Percentiles rank a stretch among this genome's conserved stretches.
Conservation (phyloP, 2,329 filamentous ascomycete species). For the Dactylellina leptospora region DNA sequence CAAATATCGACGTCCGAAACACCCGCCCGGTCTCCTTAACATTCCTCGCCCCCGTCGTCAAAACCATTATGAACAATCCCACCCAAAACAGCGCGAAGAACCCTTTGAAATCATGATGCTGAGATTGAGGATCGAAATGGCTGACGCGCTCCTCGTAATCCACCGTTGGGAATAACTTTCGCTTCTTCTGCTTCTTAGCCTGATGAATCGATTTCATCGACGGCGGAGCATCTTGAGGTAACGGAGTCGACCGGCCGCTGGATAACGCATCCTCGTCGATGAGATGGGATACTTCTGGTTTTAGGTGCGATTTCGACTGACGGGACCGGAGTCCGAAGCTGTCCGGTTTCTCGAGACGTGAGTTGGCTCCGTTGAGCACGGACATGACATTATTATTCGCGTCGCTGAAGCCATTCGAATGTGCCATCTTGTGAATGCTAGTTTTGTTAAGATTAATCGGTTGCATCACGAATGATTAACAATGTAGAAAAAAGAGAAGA, state of each 20-base stretch:
- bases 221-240: conserved; percentile 89
- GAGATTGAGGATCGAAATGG: conserved; percentile 91
- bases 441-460: too few relatives aligned
- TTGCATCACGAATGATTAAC: too few relatives aligned
- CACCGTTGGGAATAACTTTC: conserved; percentile 89
- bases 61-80: conserved; percentile 92
- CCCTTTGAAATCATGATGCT: conserved; percentile 92
- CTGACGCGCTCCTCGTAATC: conserved; percentile 90
- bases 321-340: conserved; percentile 32
- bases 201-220: conserved; percentile 86
- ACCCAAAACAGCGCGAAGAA: conserved; percentile 99
- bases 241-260: conserved; percentile 72
- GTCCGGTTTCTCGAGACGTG: conserved; percentile 8
- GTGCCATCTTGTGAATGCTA: conserved; percentile 32
- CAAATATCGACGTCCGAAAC: conserved; percentile 85
- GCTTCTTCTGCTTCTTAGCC: conserved; percentile 82
- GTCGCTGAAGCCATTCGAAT: conserved; percentile 32
- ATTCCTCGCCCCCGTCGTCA: conserved; percentile 91
- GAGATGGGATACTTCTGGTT: conserved; percentile 26
- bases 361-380: conserved; percentile 26
- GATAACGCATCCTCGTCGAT: conserved; percentile 45
- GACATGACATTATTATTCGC: conserved; percentile 1
- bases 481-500: too few relatives aligned
- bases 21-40: conserved; percentile 92
- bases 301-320: conserved; percentile 28